Conservation (phyloP, 2,329 filamentous ascomycete genomes). For the Pezicula carpinea region DNA sequence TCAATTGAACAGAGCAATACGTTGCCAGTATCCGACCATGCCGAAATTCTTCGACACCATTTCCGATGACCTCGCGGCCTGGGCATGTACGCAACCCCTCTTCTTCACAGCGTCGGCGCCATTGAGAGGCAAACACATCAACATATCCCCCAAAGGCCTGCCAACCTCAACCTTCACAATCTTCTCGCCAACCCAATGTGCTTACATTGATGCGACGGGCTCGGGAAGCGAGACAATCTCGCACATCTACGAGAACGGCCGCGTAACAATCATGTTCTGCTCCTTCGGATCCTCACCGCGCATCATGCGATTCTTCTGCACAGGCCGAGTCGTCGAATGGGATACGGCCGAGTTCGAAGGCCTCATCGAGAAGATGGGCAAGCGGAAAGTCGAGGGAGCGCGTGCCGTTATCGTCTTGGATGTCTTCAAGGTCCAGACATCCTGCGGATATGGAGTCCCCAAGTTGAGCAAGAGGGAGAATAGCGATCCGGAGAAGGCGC, state of each 20-base stretch:
- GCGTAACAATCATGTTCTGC: slow-evolving; percentile 71
- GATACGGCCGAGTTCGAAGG: slow-evolving; percentile 44
- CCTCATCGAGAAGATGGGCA: slow-evolving; percentile 40
- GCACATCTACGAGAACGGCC: slow-evolving; percentile 72
- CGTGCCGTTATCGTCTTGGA: slow-evolving; percentile 58
- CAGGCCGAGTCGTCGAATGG: slow-evolving; percentile 54
- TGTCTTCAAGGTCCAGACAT: slow-evolving; percentile 62
- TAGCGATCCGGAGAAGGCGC: slow-evolving; percentile 17
- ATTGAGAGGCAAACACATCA: slow-evolving; percentile 63
- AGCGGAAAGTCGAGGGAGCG: slow-evolving; percentile 41
- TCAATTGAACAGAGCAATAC: background rate
- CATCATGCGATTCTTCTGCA: slow-evolving; percentile 62
- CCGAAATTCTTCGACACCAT: slow-evolving; percentile 54
- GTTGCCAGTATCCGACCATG: slow-evolving; percentile 38
- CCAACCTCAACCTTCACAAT: slow-evolving; percentile 58
- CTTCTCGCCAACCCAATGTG: slow-evolving; percentile 49
- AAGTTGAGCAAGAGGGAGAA: background rate
- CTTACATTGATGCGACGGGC: slow-evolving; percentile 71
- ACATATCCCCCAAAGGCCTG: slow-evolving; percentile 74
- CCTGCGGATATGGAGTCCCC: slow-evolving; percentile 62
- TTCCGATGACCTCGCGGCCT: slow-evolving; percentile 49
- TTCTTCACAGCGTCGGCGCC: slow-evolving; percentile 75
- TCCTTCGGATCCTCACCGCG: slow-evolving; percentile 55
- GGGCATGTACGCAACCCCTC: slow-evolving; percentile 63
- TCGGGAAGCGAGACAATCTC: slow-evolving; percentile 73